A percentile compares a stretch with the other conserved stretches of the same genome.
Evolutionary conservation across 1,284 basidiomycete genomes (phyloP).

Genomic region (Leccinum brunneo-olivaceum): DNA sequence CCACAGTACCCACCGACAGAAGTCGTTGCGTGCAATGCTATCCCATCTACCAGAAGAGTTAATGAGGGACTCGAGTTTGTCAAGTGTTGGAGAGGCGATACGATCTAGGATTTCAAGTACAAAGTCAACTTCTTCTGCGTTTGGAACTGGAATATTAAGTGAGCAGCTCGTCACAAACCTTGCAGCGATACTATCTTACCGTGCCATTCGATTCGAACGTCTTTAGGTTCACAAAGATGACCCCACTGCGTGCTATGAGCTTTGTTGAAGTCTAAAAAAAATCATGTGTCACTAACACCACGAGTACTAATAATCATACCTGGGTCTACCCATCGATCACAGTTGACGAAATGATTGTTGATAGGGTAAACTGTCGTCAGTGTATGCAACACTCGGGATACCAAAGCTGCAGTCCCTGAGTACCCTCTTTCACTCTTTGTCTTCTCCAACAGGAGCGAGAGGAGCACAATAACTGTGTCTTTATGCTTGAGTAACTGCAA

Average conservation of each 20-base stretch:
- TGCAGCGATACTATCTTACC: slow-evolving; percentile 36
- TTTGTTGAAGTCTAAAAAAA: slow-evolving; percentile 55
- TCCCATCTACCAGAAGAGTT: slow-evolving; percentile 56
- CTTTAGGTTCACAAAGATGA: slow-evolving; percentile 69
- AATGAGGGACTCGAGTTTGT: slow-evolving; percentile 64
- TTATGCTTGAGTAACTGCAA: slow-evolving; percentile 67
- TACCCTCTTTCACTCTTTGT: slow-evolving; percentile 91
- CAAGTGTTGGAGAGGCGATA: slow-evolving; percentile 61
- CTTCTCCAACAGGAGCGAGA: slow-evolving; percentile 68
- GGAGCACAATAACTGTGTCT: slow-evolving; percentile 60
- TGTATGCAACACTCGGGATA: slow-evolving; percentile 75
- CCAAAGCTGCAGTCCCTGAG: slow-evolving; percentile 72
- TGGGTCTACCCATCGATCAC: slow-evolving; percentile 73
- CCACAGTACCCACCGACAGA: slow-evolving; percentile 65
- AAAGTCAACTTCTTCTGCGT: slow-evolving; percentile 71
- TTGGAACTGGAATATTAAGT: slow-evolving; percentile 51
- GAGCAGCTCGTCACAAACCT: background rate
- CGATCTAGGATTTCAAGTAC: slow-evolving; percentile 52
- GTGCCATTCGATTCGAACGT: slow-evolving; percentile 88
- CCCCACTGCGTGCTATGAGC: slow-evolving; percentile 83
- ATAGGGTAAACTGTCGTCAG: slow-evolving; percentile 75
- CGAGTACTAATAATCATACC: slow-evolving; percentile 37
- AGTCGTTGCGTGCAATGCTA: slow-evolving; percentile 81
- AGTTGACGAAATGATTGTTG: slow-evolving; percentile 82
- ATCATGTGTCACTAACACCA: background rate